A percentile compares a stretch with the other conserved stretches of the same genome.
Evolutionary conservation across 768 basidiomycete species (phyloP).

Genomic region (Arthromyces matolae): DNA sequence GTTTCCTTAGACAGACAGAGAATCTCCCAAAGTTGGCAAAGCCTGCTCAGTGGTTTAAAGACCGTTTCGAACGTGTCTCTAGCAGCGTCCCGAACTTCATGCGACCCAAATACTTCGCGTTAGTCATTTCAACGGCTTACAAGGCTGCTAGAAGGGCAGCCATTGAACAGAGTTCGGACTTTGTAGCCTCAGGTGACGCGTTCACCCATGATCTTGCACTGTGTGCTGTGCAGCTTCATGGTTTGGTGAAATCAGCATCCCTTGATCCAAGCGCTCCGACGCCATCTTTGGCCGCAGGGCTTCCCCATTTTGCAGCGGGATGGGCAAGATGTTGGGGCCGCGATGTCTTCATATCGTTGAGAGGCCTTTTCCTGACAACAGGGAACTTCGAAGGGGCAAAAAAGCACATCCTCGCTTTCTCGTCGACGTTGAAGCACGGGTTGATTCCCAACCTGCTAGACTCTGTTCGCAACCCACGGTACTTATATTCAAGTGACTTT

Average conservation of each 20-base stretch:
- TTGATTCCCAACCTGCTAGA: conserved; percentile 95
- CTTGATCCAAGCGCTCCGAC: conserved; percentile 67
- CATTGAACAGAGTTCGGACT: conserved; percentile 85
- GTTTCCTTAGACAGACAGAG: conserved; percentile 50
- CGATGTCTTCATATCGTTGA: conserved; percentile 88
- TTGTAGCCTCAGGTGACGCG: conserved; percentile 76
- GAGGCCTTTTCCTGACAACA: conserved; percentile 91
- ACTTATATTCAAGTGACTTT: conserved; percentile 17
- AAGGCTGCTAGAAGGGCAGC: conserved; percentile 82
- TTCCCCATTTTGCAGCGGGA: conserved; percentile 88
- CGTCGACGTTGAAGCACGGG: conserved; percentile 91
- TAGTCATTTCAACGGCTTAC: conserved; percentile 88
- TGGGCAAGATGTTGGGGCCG: conserved; percentile 99
- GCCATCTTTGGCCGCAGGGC: conserved; percentile 88
- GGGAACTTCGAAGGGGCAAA: conserved; percentile 84
- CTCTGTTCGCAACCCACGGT: conserved; percentile 82
- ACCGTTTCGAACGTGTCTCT: conserved; percentile 83
- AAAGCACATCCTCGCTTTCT: conserved; percentile 89
- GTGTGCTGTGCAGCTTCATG: conserved; percentile 86
- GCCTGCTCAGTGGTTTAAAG: conserved; percentile 81
- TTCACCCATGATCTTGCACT: conserved; percentile 91
- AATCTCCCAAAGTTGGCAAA: conserved; percentile 63
- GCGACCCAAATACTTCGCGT: conserved; percentile 94
- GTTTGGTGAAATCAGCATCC: conserved; percentile 86
- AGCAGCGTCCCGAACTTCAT: conserved; percentile 75